Base-by-base conservation (phyloP, 1,284 basidiomycete species). In the Marasmius tenuissimus region DNA sequence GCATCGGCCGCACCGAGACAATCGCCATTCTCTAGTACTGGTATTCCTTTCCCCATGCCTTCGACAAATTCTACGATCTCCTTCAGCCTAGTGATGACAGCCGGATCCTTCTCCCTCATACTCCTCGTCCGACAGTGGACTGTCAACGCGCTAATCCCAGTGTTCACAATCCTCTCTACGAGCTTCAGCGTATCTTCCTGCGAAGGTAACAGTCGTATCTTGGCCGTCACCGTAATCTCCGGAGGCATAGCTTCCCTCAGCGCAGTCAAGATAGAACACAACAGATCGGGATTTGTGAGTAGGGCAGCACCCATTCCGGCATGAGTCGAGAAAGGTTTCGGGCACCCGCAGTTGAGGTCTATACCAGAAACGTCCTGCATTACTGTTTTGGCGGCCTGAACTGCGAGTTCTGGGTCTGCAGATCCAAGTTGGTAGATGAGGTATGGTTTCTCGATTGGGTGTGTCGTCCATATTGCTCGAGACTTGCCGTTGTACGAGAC, bases 231-330 rank as follows among this genome's bases (percentile, higher is more conserved):
- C 0, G 92, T 89, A 55, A 97, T 88, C 62, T 92, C 84, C 6
- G 85, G 82, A 0, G 91, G 88, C 70, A 96, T 85, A n/a, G 85
- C 85, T 39, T 73, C 76, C 35, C 96, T 82, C 38, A 98, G 80
- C 0, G 92, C 88, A 0, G 83, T 85, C 22, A 98, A 82, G 67
- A 98, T 97, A 20, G 88, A 81, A 72, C 96, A 96, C 11, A 99
- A 83, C 20, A 96, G 78, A 70, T 97, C 95, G 0, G 97, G 96
- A 45, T 92, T 96, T 6, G 91, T 89, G 53, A 99, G 87, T 14
- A 99, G 82, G 11, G 95, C 96, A 1, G 97, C 96, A 18, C 97
- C 97, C 96, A 99, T 98, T 0, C 97, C 97, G 0, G 90, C 80
- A 69, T 96, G 93, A 0, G 96, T 96, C 20, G 94, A 97, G 76